Conservation (phyloP, 2,329 filamentous ascomycete genomes). For the Monilinia laxa region DNA sequence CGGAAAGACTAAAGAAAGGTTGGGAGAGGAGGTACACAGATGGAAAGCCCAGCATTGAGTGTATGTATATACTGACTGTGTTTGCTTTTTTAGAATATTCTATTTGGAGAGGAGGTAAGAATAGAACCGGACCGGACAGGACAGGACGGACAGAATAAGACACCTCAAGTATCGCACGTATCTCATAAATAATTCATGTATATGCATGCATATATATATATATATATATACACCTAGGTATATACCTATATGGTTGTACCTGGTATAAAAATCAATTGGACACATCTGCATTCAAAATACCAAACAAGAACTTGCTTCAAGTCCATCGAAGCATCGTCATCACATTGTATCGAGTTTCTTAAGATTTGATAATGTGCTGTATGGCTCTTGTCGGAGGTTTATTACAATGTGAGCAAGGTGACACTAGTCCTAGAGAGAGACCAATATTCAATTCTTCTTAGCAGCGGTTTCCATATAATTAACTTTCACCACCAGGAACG, state of each 20-base stretch:
- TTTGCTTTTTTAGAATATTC: background rate
- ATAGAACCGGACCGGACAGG: too few species aligned
- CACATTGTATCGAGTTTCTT: background rate
- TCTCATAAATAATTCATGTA: too few species aligned
- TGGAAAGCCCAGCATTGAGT: background rate
- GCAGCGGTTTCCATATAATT: background rate
- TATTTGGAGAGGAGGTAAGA: too few species aligned
- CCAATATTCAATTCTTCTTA: background rate
- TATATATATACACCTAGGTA: too few species aligned
- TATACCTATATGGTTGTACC: too few species aligned
- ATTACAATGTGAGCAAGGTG: background rate
- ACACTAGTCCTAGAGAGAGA: background rate
- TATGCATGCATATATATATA: too few species aligned
- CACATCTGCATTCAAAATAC: background rate
- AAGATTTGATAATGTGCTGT: constrained; percentile 1
- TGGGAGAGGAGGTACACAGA: background rate
- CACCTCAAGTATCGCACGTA: too few species aligned
- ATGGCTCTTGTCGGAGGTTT: background rate
- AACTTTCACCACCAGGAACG: background rate
- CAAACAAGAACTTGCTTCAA: background rate
- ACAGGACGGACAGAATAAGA: too few species aligned
- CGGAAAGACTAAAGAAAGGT: constrained; percentile 14
- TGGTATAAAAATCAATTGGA: background rate
- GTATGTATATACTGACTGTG: background rate
- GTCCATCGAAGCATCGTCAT: background rate